phyloP scores from a whole-genome alignment of 2,329 filamentous ascomycete species.

The Aspergillus luchuensis region DNA sequence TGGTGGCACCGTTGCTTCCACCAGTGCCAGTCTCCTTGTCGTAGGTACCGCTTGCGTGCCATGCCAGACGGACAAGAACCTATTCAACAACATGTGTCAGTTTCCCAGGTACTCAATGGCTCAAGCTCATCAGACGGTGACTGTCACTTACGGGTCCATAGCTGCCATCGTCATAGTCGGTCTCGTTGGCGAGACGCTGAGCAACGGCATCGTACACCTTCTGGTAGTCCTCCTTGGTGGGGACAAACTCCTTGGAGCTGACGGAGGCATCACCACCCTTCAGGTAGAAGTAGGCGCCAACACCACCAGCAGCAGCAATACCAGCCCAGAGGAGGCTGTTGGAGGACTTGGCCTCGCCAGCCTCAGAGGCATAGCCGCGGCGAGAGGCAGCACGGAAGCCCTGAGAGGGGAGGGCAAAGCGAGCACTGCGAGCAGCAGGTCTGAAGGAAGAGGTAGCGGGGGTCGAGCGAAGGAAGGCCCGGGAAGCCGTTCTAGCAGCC shows the following conservation, averaged over 20 bases:
- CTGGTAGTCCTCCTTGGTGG: conserved; percentile 87
- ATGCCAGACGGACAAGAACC: conserved; percentile 82
- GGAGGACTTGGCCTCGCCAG: conserved; percentile 54
- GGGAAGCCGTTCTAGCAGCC: conserved; percentile 45
- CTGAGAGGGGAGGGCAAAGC: conserved; percentile 61
- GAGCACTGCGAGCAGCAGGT: conserved; percentile 56
- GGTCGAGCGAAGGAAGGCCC: conserved; percentile 46
- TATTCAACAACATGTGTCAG: conserved; percentile 22
- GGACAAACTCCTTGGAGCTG: conserved; percentile 61
- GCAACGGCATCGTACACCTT: conserved; percentile 91
- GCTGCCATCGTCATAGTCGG: conserved; percentile 94
- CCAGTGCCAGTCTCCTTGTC: conserved; percentile 86
- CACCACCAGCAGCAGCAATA: conserved; percentile 62
- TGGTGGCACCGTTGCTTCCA: conserved; percentile 93
- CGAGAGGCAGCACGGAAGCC: conserved; percentile 73
- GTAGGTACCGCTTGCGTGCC: conserved; percentile 92
- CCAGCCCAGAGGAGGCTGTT: conserved; percentile 62
- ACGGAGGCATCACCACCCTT: conserved; percentile 46
- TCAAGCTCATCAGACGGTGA: not conserved
- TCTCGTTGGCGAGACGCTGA: conserved; percentile 76
- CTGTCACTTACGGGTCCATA: conserved; percentile 71
- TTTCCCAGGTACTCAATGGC: not conserved
- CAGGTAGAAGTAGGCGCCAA: conserved; percentile 66
- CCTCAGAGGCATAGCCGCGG: conserved; percentile 77
- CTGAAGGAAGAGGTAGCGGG: conserved; percentile 40